Conservation (phyloP, 1,139 yeast species). For the Sugiyamaella pinicola region DNA sequence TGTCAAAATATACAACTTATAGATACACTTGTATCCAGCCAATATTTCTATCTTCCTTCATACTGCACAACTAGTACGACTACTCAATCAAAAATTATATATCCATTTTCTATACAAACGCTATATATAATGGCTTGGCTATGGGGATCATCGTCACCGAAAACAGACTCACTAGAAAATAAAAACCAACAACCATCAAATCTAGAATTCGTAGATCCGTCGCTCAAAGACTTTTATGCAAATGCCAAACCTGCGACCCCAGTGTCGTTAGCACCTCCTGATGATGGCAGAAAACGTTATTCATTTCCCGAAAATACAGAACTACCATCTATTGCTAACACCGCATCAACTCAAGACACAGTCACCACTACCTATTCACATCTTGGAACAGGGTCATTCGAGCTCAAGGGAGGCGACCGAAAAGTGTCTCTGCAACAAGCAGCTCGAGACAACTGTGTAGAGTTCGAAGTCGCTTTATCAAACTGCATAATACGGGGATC, state of each 20-base stretch:
- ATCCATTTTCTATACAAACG: background rate
- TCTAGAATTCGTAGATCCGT: slow-evolving; percentile 23
- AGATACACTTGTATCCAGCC: too few relatives aligned
- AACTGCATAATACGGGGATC: slow-evolving; percentile 36
- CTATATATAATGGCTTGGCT: slow-evolving; percentile 16
- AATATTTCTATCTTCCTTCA: too few relatives aligned
- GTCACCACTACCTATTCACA: slow-evolving; percentile 1
- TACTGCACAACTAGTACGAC: too few relatives aligned
- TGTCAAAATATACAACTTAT: too few relatives aligned
- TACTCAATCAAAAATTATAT: too few relatives aligned
- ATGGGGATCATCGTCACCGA: slow-evolving; percentile 9
- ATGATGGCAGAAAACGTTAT: background rate
- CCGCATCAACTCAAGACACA: background rate
- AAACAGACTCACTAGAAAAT: too few relatives aligned
- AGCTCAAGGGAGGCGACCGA: slow-evolving; percentile 11
- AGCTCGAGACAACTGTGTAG: slow-evolving; percentile 42
- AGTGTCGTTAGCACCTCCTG: slow-evolving; percentile 28
- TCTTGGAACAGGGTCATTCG: slow-evolving; percentile 9
- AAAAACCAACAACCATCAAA: background rate
- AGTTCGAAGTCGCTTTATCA: slow-evolving; percentile 37
- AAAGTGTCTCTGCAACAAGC: slow-evolving; percentile 29
- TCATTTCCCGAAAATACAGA: slow-evolving; percentile 1
- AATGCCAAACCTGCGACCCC: slow-evolving; percentile 32
- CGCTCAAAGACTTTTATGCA: slow-evolving; percentile 29
- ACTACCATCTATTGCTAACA: background rate